Evolutionary conservation across 169 alveolate genomes (phyloP), one percentile per base, ranked within the genome.

Genomic region (Pseudocohnilembus persalinus): DNA sequence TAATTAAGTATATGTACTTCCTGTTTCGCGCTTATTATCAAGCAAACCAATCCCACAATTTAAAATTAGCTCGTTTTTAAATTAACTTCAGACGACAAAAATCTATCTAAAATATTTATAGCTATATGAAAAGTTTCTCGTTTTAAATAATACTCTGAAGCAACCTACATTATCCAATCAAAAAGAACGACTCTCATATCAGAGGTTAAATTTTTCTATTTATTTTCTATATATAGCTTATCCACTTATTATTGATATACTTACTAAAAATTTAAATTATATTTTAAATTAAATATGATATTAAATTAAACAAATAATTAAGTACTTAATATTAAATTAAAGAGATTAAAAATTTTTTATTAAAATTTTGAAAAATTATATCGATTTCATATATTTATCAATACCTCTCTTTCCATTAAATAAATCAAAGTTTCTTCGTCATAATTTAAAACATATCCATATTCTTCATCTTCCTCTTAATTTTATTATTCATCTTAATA

Each of bases 111-210:
- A 83, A 89, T 85, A 77, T 82, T 90, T 15, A 92, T 87, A 32
- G 94, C 89, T 6, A 91, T 74, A 75, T 90, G 88, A 77, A 84
- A 91, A 29, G 98, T 95, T 79, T 95, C 96, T 81, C 96, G 77
- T 87, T 90, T 90, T 78, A 95, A 80, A 25, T 72, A 78, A 81
- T 85, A 95, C 29, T 92, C 96, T 1, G 84, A 73, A 74, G 93
- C 80, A 20, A 92, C 95, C 74, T 95, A 95, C 85, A 92, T 90
- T 93, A 95, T 88, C 96, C 97, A 95, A 77, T 95, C 97, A 27
- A 93, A 49, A 0, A 95, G 86, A 29, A 95, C 83, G n/a, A 93
- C 94, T 85, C 97, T 85, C 97, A 95, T 95, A 29, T 75, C 80
- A 26, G 87, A 77, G 32, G 72, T 89, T 29, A 94, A 72, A 33